A percentile compares a stretch with the other conserved stretches of the same genome.
phyloP scores from a whole-genome alignment of 1,284 basidiomycete species.

The Trichosporon faecale region DNA sequence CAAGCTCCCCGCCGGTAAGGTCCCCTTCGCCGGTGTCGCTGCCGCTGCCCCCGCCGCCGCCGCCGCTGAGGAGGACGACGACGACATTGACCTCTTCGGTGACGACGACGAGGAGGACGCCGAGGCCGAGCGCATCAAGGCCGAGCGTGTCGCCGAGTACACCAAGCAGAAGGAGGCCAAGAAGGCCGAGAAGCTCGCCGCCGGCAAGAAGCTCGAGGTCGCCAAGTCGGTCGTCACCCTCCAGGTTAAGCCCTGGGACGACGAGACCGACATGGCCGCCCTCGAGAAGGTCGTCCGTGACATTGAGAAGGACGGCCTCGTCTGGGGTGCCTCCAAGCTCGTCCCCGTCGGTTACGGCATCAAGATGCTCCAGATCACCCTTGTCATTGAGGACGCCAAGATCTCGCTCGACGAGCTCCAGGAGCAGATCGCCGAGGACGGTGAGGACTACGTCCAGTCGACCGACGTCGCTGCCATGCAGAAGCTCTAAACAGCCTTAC shows the following conservation, averaged over 20 bases:
- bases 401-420: conserved; percentile 93
- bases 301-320: conserved; percentile 84
- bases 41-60: conserved; percentile 52
- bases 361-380: conserved; percentile 85
- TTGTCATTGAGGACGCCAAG: conserved; percentile 88
- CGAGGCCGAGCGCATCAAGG: conserved; percentile 92
- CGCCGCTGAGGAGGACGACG: conserved; percentile 66
- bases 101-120: conserved; percentile 74
- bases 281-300: conserved; percentile 81
- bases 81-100: conserved; percentile 89
- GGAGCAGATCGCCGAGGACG: conserved; percentile 68
- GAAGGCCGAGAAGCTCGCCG: conserved; percentile 58
- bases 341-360: conserved; percentile 84
- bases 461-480: conserved; percentile 66
- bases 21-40: conserved; percentile 70
- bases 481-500: conserved; percentile 30
- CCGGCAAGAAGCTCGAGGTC: conserved; percentile 61
- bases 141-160: conserved; percentile 91
- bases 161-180: conserved; percentile 90
- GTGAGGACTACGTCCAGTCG: conserved; percentile 84
- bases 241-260: conserved; percentile 99
- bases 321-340: conserved; percentile 83
- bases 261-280: conserved; percentile 92
- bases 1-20: conserved; percentile 77
- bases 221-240: conserved; percentile 83